A percentile compares a stretch with the other conserved stretches of the same genome.
These are phyloP conservation scores for Picea sitchensis DNA, from an alignment of 75 land plant species.

Conservation along the genomic window DNA sequence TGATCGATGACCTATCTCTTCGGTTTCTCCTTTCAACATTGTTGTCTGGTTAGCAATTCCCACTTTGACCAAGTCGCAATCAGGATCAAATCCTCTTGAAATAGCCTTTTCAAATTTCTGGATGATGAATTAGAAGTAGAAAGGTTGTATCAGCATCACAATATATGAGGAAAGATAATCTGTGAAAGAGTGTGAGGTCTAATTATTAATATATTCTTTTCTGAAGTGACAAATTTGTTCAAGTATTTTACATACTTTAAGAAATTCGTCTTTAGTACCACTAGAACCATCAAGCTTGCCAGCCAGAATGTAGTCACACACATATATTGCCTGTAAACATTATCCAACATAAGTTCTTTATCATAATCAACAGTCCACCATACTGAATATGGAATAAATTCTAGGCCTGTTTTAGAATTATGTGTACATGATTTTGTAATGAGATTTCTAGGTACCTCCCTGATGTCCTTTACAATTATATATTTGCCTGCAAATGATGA, in stretches of 20 bases:
- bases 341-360: neutral
- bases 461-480: constrained; percentile 79
- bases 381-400: neutral
- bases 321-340: constrained; percentile 71
- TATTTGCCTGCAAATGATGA: constrained; percentile 91
- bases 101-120: constrained; percentile 91
- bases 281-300: constrained; percentile 95
- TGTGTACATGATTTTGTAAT: neutral
- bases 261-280: constrained; percentile 80
- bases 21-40: constrained; percentile 97
- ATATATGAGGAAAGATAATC: constrained; percentile 6
- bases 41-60: constrained; percentile 98
- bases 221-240: constrained; percentile 1
- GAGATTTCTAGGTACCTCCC: constrained; percentile 48
- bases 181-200: neutral
- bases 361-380: neutral
- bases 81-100: constrained; percentile 86
- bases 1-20: constrained; percentile 74
- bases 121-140: neutral
- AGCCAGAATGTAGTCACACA: constrained; percentile 86
- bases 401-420: neutral
- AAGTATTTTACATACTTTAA: constrained; percentile 41
- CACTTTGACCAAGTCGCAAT: constrained; percentile 64
- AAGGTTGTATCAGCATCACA: neutral
- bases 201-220: neutral